phyloP scores from a whole-genome alignment of 1,139 yeast genomes.

The Candida albicans region DNA sequence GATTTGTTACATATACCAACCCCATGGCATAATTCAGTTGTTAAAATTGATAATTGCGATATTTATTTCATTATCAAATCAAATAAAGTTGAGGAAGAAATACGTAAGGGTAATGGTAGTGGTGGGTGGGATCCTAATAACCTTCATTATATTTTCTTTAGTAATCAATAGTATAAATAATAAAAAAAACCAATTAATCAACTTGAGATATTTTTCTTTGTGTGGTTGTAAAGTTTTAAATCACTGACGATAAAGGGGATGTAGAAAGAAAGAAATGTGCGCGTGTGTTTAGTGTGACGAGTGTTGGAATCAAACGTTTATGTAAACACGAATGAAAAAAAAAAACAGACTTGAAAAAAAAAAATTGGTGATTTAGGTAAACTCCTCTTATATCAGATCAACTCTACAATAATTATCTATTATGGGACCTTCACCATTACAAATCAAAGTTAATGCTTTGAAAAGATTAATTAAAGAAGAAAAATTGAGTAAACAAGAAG shows the following conservation, averaged over 20 bases:
- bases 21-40: constrained; percentile 64
- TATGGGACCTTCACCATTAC: constrained; percentile 78
- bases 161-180: constrained; percentile 7
- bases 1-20: constrained; percentile 63
- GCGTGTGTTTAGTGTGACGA: too few relatives aligned
- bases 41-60: constrained; percentile 34
- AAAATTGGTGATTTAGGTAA: not conserved
- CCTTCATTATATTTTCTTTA: constrained; percentile 14
- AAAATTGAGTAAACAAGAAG: constrained; percentile 61
- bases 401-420: not conserved
- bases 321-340: not conserved
- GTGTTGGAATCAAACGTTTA: not conserved
- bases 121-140: constrained; percentile 27
- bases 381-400: not conserved
- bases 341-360: not conserved
- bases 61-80: constrained; percentile 30
- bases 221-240: not conserved
- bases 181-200: not conserved
- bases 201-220: not conserved
- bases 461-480: constrained; percentile 75
- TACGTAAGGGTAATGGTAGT: constrained; percentile 22
- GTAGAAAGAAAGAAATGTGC: too few relatives aligned
- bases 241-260: too few relatives aligned
- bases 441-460: constrained; percentile 75
- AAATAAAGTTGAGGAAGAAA: constrained; percentile 24